Base-by-base conservation (phyloP, 192 early-diverging fungal species). In the Dimargaris cristalligena region DNA sequence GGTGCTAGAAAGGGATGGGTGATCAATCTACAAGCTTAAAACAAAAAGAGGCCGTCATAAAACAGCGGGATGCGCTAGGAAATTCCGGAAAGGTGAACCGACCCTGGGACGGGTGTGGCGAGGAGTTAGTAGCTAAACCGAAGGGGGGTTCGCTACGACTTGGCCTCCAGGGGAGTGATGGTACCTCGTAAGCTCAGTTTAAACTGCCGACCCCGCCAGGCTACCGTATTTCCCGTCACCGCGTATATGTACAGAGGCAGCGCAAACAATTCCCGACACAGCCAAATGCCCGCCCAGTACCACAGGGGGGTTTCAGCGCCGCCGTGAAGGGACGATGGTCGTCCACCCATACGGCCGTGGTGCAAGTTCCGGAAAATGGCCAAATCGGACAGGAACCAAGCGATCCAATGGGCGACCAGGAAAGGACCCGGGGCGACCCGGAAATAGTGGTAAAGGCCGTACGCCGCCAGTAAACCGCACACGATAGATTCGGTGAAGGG, bases 401-500 rank as follows among this genome's bases (percentile, higher is more conserved):
- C 62, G 65, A 73, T 52, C 52, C 87, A 68, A 70, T 84, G 68
- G 65, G 80, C 75, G 34, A 74, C 64, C 68, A 71, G 61, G 60
- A 87, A 83, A 86, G 78, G 82, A 61, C 71, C 61, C 47, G 64
- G 52, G 34, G 71, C 67, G 35, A 74, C 75, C 29, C 68, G 71
- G 66, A 73, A 80, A 44, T 89, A 65, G 32, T 71, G 35, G 46
- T 69, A 64, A 49, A 81, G 77, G 6, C 82, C 86, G 65, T 80
- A 87, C 6, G 86, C 78, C 6, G 82, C 83, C 34, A 87, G 67
- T 2, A 82, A 38, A 18, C 88, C 88, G 64, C 83, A 80, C 20
- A 92, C 49, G 29, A 96, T 71, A 23, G 87, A 91, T 65, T 95
- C 92, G 10, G 87, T 90, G 44, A 93, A 76, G n/a, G 95, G 95